Conservation (phyloP, 2,329 filamentous ascomycete species). For the Stagonosporopsis vannaccii region DNA sequence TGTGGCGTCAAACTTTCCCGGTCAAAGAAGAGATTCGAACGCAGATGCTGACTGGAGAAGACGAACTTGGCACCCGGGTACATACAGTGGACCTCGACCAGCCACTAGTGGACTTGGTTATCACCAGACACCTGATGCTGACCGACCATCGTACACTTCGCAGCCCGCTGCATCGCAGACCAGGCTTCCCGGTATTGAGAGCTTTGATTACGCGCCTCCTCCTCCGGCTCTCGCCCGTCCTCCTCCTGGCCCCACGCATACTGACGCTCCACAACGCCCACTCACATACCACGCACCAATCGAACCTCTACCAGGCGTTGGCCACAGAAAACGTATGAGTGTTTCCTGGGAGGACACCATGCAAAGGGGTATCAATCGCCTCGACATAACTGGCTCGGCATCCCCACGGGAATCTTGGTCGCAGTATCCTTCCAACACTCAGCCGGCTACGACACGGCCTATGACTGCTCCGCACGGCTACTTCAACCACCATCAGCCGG, state of each 20-base stretch:
- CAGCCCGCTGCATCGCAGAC: constrained; percentile 64
- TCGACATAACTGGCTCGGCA: constrained; percentile 66
- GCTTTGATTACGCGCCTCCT: constrained; percentile 79
- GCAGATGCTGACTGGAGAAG: constrained; percentile 81
- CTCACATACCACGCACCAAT: constrained; percentile 48
- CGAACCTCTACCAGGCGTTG: constrained; percentile 33
- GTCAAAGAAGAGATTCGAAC: constrained; percentile 71
- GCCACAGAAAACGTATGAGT: constrained; percentile 44
- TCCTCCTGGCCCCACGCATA: constrained; percentile 77
- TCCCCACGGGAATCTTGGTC: constrained; percentile 47
- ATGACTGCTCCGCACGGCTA: constrained; percentile 51
- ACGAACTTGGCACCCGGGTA: constrained; percentile 90
- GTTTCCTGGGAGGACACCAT: constrained; percentile 70
- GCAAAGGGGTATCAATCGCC: constrained; percentile 69
- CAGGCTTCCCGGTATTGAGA: constrained; percentile 88
- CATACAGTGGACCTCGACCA: constrained; percentile 65
- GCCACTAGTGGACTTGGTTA: constrained; percentile 77
- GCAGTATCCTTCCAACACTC: constrained; percentile 39
- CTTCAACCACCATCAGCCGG: constrained; percentile 36
- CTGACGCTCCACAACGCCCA: constrained; percentile 64
- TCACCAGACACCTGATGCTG: constrained; percentile 72
- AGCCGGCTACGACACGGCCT: constrained; percentile 32
- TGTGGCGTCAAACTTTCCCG: constrained; percentile 68
- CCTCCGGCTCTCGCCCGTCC: constrained; percentile 68
- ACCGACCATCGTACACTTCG: constrained; percentile 63